Evolutionary conservation across 1,139 yeast genomes (phyloP).

Genomic region (Candida glucosophila): DNA sequence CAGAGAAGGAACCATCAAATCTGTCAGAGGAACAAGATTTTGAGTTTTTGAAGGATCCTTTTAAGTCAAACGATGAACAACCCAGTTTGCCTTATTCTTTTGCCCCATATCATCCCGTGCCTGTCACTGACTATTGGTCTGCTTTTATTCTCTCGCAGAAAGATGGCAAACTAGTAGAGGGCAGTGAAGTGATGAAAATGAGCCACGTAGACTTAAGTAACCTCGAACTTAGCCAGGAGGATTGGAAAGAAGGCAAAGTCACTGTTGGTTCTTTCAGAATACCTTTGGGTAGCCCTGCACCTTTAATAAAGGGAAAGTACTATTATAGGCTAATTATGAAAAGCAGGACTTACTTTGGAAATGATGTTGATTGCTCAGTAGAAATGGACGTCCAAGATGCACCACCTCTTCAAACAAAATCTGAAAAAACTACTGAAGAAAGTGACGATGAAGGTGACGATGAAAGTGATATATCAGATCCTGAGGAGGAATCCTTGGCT

Average conservation of each 20-base stretch:
- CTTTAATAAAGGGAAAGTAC: conserved; percentile 51
- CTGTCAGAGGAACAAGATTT: conserved; percentile 42
- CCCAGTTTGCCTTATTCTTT: conserved; percentile 56
- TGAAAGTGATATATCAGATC: conserved; percentile 54
- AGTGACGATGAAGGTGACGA: conserved; percentile 20
- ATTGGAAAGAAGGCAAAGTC: conserved; percentile 38
- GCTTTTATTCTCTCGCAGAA: conserved; percentile 63
- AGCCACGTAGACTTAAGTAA: conserved; percentile 50
- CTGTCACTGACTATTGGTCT: conserved; percentile 51
- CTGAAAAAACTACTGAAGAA: conserved; percentile 10
- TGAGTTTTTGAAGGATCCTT: conserved; percentile 67
- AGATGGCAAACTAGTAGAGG: conserved; percentile 71
- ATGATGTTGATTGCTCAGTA: conserved; percentile 62
- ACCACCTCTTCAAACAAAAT: conserved; percentile 17
- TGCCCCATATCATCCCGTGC: conserved; percentile 69
- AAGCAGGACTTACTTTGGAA: conserved; percentile 62
- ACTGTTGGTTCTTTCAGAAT: conserved; percentile 65
- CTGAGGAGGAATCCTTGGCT: conserved; percentile 57
- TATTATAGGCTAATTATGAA: conserved; percentile 59
- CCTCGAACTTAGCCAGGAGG: conserved; percentile 41
- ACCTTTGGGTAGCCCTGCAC: conserved; percentile 65
- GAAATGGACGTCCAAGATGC: conserved; percentile 51
- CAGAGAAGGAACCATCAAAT: conserved; percentile 27
- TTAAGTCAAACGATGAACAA: conserved; percentile 52
- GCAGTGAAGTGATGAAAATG: conserved; percentile 44